These are phyloP conservation scores for Clarireedia monteithiana DNA, from an alignment of 2,329 filamentous ascomycete species.

Conservation along the genomic window DNA sequence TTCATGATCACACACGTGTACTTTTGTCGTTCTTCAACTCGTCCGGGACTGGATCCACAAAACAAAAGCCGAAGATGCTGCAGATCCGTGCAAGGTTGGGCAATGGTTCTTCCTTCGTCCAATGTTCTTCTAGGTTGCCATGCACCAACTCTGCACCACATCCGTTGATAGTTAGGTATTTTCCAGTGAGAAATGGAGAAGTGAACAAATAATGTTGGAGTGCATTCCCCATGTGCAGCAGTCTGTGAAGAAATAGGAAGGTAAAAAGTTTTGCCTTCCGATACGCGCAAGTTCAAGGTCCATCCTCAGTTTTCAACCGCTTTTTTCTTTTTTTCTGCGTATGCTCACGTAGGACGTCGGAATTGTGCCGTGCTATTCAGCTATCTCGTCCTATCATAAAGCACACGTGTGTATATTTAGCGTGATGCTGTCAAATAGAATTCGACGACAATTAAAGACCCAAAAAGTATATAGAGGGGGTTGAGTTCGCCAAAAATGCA, in stretches of 20 bases:
- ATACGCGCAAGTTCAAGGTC: slow-evolving; percentile 3
- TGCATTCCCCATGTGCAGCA: background rate
- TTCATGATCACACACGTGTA: no score
- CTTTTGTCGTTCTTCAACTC: no score
- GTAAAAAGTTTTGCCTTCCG: slow-evolving; percentile 1
- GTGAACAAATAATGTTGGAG: background rate
- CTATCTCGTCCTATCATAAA: slow-evolving; percentile 3
- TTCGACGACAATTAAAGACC: background rate
- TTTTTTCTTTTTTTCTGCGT: background rate
- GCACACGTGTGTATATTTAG: slow-evolving; percentile 3
- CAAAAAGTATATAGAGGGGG: background rate
- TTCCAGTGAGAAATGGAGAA: background rate
- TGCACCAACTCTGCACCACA: background rate
- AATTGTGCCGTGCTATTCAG: background rate
- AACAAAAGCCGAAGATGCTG: no score
- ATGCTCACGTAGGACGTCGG: background rate
- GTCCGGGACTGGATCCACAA: no score
- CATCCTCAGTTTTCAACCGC: background rate
- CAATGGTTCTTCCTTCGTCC: background rate
- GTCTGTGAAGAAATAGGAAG: slow-evolving; percentile 1
- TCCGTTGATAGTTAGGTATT: background rate
- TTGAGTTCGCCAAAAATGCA: background rate
- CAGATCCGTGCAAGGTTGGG: no score
- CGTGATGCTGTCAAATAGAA: background rate
- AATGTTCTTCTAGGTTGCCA: background rate